A percentile compares a stretch with the other conserved stretches of the same genome.
These are phyloP conservation scores for Ceratobasidium theobromae DNA, from an alignment of 1,284 basidiomycete species.

Conservation along the genomic window DNA sequence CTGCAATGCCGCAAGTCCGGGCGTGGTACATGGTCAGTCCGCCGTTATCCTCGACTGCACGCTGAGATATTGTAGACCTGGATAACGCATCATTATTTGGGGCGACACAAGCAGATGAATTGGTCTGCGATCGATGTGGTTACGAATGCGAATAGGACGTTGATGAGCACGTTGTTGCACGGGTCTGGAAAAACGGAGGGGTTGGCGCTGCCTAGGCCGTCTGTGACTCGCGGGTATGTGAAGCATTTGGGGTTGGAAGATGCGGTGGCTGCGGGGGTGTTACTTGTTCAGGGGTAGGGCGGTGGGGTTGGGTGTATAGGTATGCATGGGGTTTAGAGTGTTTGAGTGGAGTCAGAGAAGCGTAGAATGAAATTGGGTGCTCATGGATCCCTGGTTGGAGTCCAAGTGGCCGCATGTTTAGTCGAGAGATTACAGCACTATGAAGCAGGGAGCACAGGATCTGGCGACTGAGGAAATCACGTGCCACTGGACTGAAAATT, in stretches of 20 bases:
- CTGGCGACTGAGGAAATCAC: no score
- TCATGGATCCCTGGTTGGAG: no score
- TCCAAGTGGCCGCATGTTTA: no score
- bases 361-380: no score
- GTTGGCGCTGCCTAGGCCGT: neutral
- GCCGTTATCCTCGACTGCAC: neutral
- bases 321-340: no score
- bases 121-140: conserved; percentile 10
- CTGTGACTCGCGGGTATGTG: conserved; percentile 1
- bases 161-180: neutral
- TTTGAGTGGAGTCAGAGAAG: no score
- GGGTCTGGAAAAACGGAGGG: neutral
- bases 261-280: neutral
- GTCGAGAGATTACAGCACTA: no score
- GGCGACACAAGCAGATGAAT: neutral
- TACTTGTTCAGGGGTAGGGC: neutral
- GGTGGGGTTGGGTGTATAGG: no score
- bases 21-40: neutral
- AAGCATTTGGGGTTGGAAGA: neutral
- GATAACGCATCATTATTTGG: neutral
- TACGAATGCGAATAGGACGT: conserved; percentile 2
- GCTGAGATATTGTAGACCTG: neutral
- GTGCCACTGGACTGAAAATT: no score
- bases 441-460: no score
- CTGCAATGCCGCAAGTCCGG: neutral